Evolutionary conservation across 306 rosid genomes (phyloP).

Genomic region (Chamaecrista fasciculata): DNA sequence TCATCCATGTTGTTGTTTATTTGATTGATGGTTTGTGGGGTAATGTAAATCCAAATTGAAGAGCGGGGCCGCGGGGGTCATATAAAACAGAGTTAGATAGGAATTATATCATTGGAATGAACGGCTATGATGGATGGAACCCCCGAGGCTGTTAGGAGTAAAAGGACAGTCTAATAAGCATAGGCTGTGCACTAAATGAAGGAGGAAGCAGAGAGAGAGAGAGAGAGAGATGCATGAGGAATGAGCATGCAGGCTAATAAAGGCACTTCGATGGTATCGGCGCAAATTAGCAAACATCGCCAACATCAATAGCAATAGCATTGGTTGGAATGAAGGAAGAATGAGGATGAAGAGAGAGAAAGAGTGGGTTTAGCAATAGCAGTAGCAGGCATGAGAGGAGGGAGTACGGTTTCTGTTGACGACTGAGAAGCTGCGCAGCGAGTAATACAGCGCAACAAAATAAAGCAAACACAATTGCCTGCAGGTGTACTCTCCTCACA

Average conservation of each 20-base stretch:
- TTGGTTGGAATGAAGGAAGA: too few species aligned
- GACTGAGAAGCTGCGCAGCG: slow-evolving; percentile 27
- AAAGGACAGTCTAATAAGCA: neutral
- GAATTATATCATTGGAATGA: neutral
- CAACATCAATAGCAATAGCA: neutral
- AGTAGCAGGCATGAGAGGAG: slow-evolving; percentile 1
- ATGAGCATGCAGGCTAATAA: slow-evolving; percentile 20
- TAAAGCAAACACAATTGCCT: neutral
- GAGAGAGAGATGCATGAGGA: slow-evolving; percentile 21
- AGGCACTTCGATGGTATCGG: slow-evolving; percentile 34
- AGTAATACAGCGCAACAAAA: slow-evolving; percentile 6
- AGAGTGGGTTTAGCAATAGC: neutral
- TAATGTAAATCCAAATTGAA: too few species aligned
- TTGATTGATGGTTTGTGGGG: too few species aligned
- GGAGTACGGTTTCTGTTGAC: neutral
- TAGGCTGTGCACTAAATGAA: neutral
- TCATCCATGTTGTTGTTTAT: too few species aligned
- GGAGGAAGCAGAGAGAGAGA: neutral
- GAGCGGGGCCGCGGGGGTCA: too few species aligned
- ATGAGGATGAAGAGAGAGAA: slow-evolving; percentile 29
- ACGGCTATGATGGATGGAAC: slow-evolving; percentile 6
- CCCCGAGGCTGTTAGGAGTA: neutral
- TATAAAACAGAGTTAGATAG: neutral
- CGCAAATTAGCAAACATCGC: slow-evolving; percentile 38
- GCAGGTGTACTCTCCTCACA: slow-evolving; percentile 26